Conservation (phyloP, 495 filamentous ascomycete genomes). For the Jackrogersella minutella region DNA sequence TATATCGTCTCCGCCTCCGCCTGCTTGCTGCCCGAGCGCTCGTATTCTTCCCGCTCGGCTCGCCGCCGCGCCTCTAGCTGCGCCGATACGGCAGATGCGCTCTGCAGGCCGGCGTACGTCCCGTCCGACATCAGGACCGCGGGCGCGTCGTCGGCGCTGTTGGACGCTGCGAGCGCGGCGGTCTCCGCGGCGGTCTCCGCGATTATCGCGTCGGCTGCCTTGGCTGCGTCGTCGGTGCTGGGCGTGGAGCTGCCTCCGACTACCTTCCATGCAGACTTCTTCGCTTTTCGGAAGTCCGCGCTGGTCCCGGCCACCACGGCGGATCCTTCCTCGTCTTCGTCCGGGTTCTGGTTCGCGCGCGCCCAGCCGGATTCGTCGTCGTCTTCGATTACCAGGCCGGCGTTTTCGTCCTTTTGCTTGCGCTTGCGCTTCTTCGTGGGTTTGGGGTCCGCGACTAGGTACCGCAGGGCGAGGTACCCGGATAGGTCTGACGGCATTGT, state of each 20-base stretch:
- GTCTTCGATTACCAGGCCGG: conserved; percentile 87
- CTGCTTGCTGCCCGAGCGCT: conserved; percentile 36
- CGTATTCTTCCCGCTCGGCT: conserved; percentile 57
- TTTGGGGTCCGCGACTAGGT: conserved; percentile 79
- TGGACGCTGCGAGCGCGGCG: neutral
- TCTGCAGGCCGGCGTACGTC: conserved; percentile 85
- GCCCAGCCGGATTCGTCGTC: conserved; percentile 77
- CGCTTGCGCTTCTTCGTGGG: conserved; percentile 86
- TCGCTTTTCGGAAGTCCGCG: conserved; percentile 78
- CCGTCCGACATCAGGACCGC: conserved; percentile 80
- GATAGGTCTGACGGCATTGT: conserved; percentile 72
- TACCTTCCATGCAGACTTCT: conserved; percentile 81
- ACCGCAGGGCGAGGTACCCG: conserved; percentile 92
- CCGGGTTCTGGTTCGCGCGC: conserved; percentile 48
- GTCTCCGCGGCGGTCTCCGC: conserved; percentile 55
- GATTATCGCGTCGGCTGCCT: conserved; percentile 51
- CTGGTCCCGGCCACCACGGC: conserved; percentile 59
- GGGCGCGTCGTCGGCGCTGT: conserved; percentile 45
- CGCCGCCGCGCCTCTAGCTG: conserved; percentile 66
- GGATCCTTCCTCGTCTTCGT: conserved; percentile 55
- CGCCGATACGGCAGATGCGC: conserved; percentile 76
- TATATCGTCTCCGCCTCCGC: conserved; percentile 83
- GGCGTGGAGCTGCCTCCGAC: conserved; percentile 57
- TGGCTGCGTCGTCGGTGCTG: conserved; percentile 60
- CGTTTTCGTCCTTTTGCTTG: conserved; percentile 63